These are phyloP conservation scores for Mollisia scopiformis DNA, from an alignment of 2,329 filamentous ascomycete species.

Conservation along the genomic window DNA sequence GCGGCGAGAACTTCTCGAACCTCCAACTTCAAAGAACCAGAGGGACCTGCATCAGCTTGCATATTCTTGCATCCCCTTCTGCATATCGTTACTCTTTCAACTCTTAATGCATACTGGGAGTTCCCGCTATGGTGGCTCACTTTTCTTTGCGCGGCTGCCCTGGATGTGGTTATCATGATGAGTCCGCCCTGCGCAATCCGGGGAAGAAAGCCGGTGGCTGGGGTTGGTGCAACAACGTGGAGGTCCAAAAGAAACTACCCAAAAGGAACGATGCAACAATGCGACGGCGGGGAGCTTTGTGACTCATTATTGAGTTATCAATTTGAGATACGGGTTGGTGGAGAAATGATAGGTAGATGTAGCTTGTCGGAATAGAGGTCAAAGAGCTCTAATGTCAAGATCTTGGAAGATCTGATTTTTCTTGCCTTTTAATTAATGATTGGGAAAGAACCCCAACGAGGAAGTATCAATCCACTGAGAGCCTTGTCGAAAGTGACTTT, in stretches of 20 bases:
- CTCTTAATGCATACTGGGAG: neutral
- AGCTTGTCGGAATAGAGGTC: neutral
- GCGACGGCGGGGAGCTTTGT: slow-evolving; percentile 8
- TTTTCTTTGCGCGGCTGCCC: neutral
- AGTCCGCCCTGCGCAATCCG: neutral
- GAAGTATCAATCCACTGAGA: neutral
- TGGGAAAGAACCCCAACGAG: neutral
- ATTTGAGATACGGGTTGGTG: neutral
- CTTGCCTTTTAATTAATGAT: neutral
- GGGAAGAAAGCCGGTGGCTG: slow-evolving; percentile 1
- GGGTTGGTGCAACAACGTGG: neutral
- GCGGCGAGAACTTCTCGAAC: neutral
- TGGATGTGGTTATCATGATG: neutral
- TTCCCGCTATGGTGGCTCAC: neutral
- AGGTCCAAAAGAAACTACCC: neutral
- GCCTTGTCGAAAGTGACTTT: neutral
- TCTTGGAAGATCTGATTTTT: neutral
- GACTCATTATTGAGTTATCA: slow-evolving; percentile 21
- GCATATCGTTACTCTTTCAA: neutral
- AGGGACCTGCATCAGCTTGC: neutral
- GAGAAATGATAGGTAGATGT: slow-evolving; percentile 7
- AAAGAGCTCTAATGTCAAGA: neutral
- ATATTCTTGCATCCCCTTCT: neutral
- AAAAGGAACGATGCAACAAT: slow-evolving; percentile 8
- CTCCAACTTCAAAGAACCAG: neutral